Evolutionary conservation across 306 rosid genomes (phyloP).

Genomic region (Cajanus cajan): DNA sequence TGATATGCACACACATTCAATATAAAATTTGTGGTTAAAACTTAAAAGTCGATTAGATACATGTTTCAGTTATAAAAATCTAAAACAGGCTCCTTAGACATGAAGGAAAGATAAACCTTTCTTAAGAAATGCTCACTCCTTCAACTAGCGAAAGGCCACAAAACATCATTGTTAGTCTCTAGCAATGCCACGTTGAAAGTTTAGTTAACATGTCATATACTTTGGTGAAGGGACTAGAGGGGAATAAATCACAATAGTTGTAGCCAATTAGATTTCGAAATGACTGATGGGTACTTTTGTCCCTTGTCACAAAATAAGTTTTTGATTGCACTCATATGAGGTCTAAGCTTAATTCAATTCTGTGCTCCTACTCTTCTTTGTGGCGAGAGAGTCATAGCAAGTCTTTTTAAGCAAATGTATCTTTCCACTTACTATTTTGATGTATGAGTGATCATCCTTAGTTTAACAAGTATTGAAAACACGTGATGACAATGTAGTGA

Average conservation of each 20-base stretch:
- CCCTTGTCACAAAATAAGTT: constrained; percentile 8
- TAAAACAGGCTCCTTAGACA: background rate
- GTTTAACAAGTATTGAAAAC: background rate
- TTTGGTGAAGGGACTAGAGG: constrained; percentile 15
- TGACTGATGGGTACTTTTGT: background rate
- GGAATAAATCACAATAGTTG: background rate
- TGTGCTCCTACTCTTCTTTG: constrained; percentile 1
- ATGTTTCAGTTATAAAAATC: background rate
- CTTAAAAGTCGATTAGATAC: no score
- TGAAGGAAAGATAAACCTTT: background rate
- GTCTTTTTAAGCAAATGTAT: constrained; percentile 12
- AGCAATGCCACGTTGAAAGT: background rate
- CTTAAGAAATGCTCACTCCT: background rate
- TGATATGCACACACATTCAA: background rate
- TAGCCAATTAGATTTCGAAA: constrained; percentile 13
- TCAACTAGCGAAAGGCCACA: constrained; percentile 4
- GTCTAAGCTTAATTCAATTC: background rate
- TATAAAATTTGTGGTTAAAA: background rate
- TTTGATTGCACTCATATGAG: constrained; percentile 21
- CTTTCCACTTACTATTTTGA: constrained; percentile 24
- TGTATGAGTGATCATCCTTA: constrained; percentile 4
- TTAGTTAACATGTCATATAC: constrained; percentile 1
- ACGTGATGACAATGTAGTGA: background rate
- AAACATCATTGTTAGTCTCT: background rate
- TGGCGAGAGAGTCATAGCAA: constrained; percentile 2